phyloP scores from a whole-genome alignment of 768 basidiomycete species.

The Sporobolomyces pararoseus region DNA sequence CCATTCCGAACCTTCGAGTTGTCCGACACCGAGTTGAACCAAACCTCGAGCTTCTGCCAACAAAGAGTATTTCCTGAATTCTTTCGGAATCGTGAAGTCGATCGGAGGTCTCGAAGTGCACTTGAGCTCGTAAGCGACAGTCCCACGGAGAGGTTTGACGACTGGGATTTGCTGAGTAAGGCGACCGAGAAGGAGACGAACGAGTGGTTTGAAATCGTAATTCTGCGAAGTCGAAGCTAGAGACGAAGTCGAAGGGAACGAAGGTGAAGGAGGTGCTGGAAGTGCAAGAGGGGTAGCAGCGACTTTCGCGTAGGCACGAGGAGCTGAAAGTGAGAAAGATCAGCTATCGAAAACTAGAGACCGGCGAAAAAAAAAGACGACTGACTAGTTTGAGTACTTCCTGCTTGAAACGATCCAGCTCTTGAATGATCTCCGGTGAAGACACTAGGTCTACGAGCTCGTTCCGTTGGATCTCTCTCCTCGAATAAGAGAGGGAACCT shows the following conservation, averaged over 20 bases:
- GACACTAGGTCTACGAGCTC: neutral
- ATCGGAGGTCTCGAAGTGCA: neutral
- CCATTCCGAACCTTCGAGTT: neutral
- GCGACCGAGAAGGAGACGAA: neutral
- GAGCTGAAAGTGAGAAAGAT: neutral
- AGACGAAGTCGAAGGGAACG: neutral
- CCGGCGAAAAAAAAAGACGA: too few species aligned
- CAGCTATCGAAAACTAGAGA: neutral
- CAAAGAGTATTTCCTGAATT: neutral
- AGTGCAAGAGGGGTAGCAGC: neutral
- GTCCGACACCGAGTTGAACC: neutral
- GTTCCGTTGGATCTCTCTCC: neutral
- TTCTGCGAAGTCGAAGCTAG: neutral
- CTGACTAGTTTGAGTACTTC: too few species aligned
- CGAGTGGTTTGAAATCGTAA: conserved; percentile 5
- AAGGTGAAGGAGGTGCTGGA: neutral
- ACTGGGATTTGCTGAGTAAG: neutral
- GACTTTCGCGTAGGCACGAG: neutral
- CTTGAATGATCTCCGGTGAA: neutral
- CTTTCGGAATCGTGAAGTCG: neutral
- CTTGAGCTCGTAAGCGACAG: neutral
- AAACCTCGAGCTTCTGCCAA: neutral
- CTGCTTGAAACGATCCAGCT: neutral
- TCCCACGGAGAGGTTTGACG: neutral
- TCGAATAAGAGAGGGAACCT: conserved; percentile 3